Evolutionary conservation across 495 filamentous ascomycete genomes (phyloP).

Genomic region (Aspergillus olivimuriae): DNA sequence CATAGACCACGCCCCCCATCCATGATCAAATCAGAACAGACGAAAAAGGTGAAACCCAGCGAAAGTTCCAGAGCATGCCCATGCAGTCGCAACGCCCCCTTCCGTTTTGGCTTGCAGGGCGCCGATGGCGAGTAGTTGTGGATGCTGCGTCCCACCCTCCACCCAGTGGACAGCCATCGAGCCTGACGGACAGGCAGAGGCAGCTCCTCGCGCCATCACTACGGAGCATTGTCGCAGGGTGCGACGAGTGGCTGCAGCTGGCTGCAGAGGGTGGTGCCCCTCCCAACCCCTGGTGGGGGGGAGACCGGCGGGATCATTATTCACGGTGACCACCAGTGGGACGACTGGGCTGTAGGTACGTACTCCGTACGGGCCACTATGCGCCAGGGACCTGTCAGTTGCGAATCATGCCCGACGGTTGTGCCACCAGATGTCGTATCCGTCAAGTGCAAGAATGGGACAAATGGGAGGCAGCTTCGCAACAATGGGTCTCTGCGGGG

Average conservation of each 20-base stretch:
- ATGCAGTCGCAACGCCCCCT: too few species aligned
- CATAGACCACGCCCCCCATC: too few species aligned
- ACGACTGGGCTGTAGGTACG: not conserved
- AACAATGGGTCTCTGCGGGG: too few species aligned
- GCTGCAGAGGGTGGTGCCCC: not conserved
- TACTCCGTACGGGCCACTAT: not conserved
- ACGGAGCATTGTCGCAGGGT: not conserved
- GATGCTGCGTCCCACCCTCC: too few species aligned
- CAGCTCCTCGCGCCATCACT: not conserved
- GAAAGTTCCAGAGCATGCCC: not conserved
- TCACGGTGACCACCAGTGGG: not conserved
- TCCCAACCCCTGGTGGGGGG: not conserved
- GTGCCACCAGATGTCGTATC: not conserved
- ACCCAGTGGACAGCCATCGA: too few species aligned
- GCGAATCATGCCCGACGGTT: not conserved
- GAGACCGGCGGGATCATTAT: conserved; percentile 9
- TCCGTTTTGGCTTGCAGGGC: not conserved
- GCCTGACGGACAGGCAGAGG: too few species aligned
- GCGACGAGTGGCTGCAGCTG: conserved; percentile 1
- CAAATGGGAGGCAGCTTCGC: too few species aligned
- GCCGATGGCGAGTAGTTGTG: too few species aligned
- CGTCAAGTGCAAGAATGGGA: too few species aligned
- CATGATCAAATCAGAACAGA: too few species aligned
- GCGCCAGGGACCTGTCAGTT: not conserved
- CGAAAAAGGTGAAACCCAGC: conserved; percentile 17